phyloP scores from a whole-genome alignment of 2,329 filamentous ascomycete genomes.

The Sporothrix pseudoabietina region DNA sequence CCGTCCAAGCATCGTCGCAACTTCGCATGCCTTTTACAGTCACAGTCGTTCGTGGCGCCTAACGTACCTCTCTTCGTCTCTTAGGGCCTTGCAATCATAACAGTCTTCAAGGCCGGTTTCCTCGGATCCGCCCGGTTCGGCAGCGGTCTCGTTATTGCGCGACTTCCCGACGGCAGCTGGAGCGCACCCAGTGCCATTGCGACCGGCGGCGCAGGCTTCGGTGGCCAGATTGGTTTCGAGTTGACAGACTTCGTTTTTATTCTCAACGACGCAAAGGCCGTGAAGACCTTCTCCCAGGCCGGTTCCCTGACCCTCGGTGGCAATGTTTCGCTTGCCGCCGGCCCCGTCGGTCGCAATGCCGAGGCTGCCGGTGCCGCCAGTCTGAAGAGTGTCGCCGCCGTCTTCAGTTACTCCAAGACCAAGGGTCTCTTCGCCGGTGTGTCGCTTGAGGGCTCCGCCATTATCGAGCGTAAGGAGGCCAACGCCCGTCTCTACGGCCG shows the following conservation, averaged over 20 bases:
- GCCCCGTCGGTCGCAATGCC: slow-evolving; percentile 89
- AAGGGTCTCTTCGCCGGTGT: slow-evolving; percentile 97
- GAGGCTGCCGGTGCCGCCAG: slow-evolving; percentile 94
- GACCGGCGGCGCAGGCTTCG: slow-evolving; percentile 78
- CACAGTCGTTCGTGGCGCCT: not conserved
- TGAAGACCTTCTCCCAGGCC: slow-evolving; percentile 90
- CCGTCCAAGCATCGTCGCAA: not conserved
- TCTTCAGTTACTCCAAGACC: slow-evolving; percentile 97
- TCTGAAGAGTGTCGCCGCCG: slow-evolving; percentile 81
- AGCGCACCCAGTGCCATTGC: slow-evolving; percentile 80
- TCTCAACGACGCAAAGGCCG: slow-evolving; percentile 85
- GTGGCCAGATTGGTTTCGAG: slow-evolving; percentile 85
- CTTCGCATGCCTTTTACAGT: not conserved
- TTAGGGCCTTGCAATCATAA: slow-evolving; percentile 78
- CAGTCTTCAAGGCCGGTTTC: slow-evolving; percentile 85
- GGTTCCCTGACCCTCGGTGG: slow-evolving; percentile 91
- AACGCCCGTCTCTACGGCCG: slow-evolving; percentile 95
- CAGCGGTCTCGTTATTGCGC: slow-evolving; percentile 78
- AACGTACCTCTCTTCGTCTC: slow-evolving; percentile 2
- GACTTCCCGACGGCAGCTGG: slow-evolving; percentile 76
- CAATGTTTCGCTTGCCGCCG: slow-evolving; percentile 93
- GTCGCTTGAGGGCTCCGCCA: slow-evolving; percentile 86
- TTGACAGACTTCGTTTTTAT: slow-evolving; percentile 97
- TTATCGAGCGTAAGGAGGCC: slow-evolving; percentile 93
- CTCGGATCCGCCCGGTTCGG: slow-evolving; percentile 80